These are phyloP conservation scores for Backusella tuberculispora DNA, from an alignment of 192 early-diverging fungal species.

Conservation along the genomic window DNA sequence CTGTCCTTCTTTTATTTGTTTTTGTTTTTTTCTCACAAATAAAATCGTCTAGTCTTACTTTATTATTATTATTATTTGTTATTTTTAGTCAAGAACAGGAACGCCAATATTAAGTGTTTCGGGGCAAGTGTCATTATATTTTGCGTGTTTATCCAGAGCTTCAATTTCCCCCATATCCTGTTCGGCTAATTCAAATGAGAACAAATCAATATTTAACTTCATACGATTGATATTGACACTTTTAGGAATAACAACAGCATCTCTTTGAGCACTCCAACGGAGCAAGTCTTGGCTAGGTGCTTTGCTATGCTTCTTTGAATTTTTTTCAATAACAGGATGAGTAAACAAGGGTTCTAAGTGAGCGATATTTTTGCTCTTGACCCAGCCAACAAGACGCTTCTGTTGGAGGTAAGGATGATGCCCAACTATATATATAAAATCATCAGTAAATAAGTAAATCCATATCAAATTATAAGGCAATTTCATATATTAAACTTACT, in stretches of 20 bases:
- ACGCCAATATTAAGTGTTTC: conserved; percentile 43
- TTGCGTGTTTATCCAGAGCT: conserved; percentile 42
- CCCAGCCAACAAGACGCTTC: conserved; percentile 60
- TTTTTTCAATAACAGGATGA: conserved; percentile 49
- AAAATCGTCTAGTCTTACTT: too few species aligned
- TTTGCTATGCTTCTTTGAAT: conserved; percentile 56
- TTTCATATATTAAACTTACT: conserved; percentile 13
- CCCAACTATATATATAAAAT: conserved; percentile 48
- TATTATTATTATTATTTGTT: too few species aligned
- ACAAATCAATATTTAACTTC: conserved; percentile 55
- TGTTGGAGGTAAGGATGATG: conserved; percentile 76
- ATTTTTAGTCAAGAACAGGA: conserved; percentile 49
- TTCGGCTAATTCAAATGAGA: conserved; percentile 45
- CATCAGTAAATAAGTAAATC: background rate
- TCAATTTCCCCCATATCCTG: conserved; percentile 54
- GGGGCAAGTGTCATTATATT: conserved; percentile 48
- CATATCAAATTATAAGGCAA: background rate
- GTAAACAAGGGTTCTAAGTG: conserved; percentile 47
- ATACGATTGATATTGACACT: conserved; percentile 56
- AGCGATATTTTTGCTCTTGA: conserved; percentile 53
- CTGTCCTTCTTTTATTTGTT: too few species aligned
- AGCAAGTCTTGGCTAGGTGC: conserved; percentile 61
- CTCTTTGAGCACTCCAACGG: conserved; percentile 67
- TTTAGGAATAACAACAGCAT: conserved; percentile 71
- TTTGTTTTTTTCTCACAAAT: too few species aligned